Base-by-base conservation (phyloP, 2,329 filamentous ascomycete species). In the Pestalotiopsis sp. region DNA sequence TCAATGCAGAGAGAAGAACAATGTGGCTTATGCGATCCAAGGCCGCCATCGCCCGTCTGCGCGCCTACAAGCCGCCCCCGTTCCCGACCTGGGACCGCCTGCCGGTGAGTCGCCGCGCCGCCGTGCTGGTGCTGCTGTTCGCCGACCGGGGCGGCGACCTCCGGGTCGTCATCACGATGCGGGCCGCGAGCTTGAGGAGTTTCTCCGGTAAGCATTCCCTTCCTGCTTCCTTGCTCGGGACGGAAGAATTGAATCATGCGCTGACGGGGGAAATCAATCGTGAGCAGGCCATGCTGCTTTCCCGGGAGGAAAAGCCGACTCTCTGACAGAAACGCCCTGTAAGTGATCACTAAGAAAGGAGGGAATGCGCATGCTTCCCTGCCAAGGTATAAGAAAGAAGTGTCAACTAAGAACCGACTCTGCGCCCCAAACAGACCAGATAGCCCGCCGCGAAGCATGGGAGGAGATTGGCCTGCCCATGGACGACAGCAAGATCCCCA, bases 401-500 rank as follows among this genome's bases (percentile, higher is more conserved):
- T 3, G 20, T 40, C 17, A 52, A n/a, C 20, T 9, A 17, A n/a
- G 20, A 52, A 52, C 5, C 45, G 6, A 52, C 17, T 20, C 6
- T 20, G n/a, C 45, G 17, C 45, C 5, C 38, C 40, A 17, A 6
- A 14, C 84, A 81, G 93, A 93, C 80, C 88, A 95, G 76, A 97
- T 95, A 65, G 94, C 95, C 9, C 90, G 95, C 25, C 90, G 95
- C 72, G 95, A 98, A 84, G 95, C 95, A 1, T 92, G 88, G 79
- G 95, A 98, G 79, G 95, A 98, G 79, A 97, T 98, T 72, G 95
- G 95, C 1, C 89, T 98, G 2, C 93, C 95, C 1, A 85, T 91
- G 75, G 86, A 90, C 73, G 89, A 94, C 76, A 75, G 78, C 68
- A 88, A 88, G 69, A 86, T 97, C 38, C 93, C 93, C 1, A 82